Conservation (phyloP, 352 stramenopile species). For the Globisporangium barbulae region DNA sequence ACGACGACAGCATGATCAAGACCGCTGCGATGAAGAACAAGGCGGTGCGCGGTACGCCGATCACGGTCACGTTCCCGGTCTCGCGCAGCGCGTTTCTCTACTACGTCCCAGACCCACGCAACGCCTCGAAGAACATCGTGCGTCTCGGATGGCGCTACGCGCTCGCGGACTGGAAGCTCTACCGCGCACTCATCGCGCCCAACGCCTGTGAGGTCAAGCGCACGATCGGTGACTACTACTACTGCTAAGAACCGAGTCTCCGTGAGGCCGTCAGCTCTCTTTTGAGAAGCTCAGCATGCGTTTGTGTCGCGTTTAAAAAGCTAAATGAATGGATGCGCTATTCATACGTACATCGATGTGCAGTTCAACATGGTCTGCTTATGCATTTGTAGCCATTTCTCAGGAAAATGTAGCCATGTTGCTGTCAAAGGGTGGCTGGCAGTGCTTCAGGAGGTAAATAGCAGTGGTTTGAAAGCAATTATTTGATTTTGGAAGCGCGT, state of each 20-base stretch:
- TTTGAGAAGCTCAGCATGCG: not conserved
- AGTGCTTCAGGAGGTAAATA: not conserved
- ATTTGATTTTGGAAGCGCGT: not conserved
- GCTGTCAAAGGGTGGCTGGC: not conserved
- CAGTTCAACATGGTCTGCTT: not conserved
- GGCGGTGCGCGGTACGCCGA: not conserved
- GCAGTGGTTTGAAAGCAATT: not conserved
- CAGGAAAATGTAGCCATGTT: not conserved
- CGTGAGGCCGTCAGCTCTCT: not conserved
- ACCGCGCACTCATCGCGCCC: constrained; percentile 1
- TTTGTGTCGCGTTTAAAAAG: not conserved
- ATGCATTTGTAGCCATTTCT: constrained; percentile 3
- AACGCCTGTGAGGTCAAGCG: constrained; percentile 7
- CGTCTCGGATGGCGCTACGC: constrained; percentile 10
- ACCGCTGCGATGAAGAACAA: not conserved
- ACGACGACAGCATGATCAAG: not conserved
- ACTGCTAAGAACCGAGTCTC: not conserved
- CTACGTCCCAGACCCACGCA: not conserved
- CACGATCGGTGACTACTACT: constrained; percentile 4
- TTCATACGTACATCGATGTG: not conserved
- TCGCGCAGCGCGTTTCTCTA: constrained; percentile 8
- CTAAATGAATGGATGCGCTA: constrained; percentile 1
- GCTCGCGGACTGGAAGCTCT: constrained; percentile 12
- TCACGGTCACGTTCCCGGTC: not conserved
- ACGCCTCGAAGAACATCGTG: not conserved